Conservation (phyloP, 768 basidiomycete species). For the Boletellus ananiceps region DNA sequence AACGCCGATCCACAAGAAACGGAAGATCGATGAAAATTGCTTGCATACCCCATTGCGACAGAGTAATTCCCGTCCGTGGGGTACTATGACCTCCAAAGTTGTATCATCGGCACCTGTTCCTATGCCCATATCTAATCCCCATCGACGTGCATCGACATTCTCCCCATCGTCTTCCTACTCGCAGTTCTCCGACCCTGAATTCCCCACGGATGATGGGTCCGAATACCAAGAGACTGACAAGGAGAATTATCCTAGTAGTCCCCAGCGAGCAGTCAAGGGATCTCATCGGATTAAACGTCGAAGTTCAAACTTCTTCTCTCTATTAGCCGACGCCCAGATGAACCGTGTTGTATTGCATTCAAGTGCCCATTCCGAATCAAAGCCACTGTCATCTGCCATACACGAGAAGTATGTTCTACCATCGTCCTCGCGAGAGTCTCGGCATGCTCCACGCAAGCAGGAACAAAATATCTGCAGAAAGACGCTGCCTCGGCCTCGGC, state of each 20-base stretch:
- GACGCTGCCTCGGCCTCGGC: background rate
- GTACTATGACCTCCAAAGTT: background rate
- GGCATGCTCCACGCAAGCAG: constrained; percentile 3
- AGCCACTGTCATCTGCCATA: constrained; percentile 10
- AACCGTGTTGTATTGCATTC: constrained; percentile 35
- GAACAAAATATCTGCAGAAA: constrained; percentile 7
- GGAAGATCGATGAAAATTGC: constrained; percentile 6
- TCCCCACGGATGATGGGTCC: constrained; percentile 17
- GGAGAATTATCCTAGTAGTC: constrained; percentile 16
- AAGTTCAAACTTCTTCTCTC: constrained; percentile 34
- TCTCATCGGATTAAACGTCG: constrained; percentile 14
- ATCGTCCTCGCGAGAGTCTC: constrained; percentile 5
- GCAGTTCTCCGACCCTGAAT: constrained; percentile 12
- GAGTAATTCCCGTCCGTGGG: background rate
- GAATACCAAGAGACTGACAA: constrained; percentile 21
- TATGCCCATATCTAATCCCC: background rate
- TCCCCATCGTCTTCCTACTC: constrained; percentile 10
- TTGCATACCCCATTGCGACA: background rate
- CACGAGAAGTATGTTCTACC: constrained; percentile 13
- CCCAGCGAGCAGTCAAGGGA: constrained; percentile 2
- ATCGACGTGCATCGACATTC: constrained; percentile 3
- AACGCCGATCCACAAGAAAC: constrained; percentile 30
- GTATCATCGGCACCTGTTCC: background rate
- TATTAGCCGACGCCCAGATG: constrained; percentile 38
- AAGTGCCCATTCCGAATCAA: constrained; percentile 4